Conservation (phyloP, 169 alveolate genomes). For the Babesia bigemina region DNA sequence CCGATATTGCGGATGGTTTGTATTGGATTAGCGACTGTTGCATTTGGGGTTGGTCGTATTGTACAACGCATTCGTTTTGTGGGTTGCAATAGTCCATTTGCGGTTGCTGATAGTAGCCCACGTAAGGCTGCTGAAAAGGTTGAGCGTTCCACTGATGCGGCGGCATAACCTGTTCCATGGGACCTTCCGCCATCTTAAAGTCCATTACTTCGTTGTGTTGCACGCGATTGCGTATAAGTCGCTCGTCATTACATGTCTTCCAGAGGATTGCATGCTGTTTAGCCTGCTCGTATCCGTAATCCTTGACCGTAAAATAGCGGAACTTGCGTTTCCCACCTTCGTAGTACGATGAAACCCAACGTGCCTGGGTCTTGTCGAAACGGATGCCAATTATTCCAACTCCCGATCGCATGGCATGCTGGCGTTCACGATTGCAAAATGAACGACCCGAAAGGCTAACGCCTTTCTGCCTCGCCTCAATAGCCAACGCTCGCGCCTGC, state of each 20-base stretch:
- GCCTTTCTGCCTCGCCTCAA: slow-evolving; percentile 79
- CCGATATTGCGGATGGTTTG: neutral
- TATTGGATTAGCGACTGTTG: slow-evolving; percentile 20
- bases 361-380: slow-evolving; percentile 79
- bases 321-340: slow-evolving; percentile 81
- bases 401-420: slow-evolving; percentile 72
- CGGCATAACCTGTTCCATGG: slow-evolving; percentile 8
- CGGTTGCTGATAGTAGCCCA: slow-evolving; percentile 31
- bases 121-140: slow-evolving; percentile 26
- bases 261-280: slow-evolving; percentile 76
- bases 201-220: slow-evolving; percentile 11
- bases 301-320: slow-evolving; percentile 77
- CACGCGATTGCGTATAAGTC: slow-evolving; percentile 47
- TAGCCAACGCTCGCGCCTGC: slow-evolving; percentile 77
- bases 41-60: slow-evolving; percentile 22
- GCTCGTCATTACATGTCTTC: slow-evolving; percentile 71
- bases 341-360: slow-evolving; percentile 82
- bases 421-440: slow-evolving; percentile 70
- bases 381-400: slow-evolving; percentile 78
- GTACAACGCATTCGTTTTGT: slow-evolving; percentile 21
- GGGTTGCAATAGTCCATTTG: slow-evolving; percentile 24
- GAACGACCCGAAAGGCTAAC: slow-evolving; percentile 70
- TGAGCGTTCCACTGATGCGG: slow-evolving; percentile 31
- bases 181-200: slow-evolving; percentile 11
- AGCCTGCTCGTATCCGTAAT: slow-evolving; percentile 81